Base-by-base conservation (phyloP, 2,329 filamentous ascomycete species). In the Cryphonectria parasitica region DNA sequence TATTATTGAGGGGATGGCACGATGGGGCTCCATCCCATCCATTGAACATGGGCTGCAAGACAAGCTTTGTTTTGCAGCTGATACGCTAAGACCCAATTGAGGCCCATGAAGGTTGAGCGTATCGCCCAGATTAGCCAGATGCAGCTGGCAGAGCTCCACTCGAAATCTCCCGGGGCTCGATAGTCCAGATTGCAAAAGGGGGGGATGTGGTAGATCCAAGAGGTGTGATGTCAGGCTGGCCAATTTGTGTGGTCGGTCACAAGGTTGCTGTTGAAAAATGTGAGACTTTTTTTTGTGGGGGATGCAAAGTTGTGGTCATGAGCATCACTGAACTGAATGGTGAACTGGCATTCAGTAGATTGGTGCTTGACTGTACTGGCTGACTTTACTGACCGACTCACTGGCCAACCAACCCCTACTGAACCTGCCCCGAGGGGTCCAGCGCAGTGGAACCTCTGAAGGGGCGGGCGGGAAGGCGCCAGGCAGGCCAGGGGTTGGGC, bases 51-150 rank as follows among this genome's bases (percentile, higher is more conserved):
- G 25, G 25, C 54, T 31, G 28, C 28, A 31, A 31, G 54, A 31
- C 54, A 31, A 31, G 54, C 54, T 5, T 49, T 49, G n/a, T n/a
- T 49, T 8, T 64, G 63, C 63, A 41, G 63, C 63, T 64, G 63
- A 64, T 31, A 31, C 65, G 65, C 65, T 61, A 67, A 25, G 54
- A 34, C n/a, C 39, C 28, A 49, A 61, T 36, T 28, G 54, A 61
- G 65, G n/a, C 39, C 39, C 61, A 17, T 39, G n/a, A 10, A 31
- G 43, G 52, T n/a, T 41, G 54, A 39, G 54, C 56, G 62, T 58
- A 34, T 66, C 66, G 69, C 39, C 66, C 43, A 54, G 45, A 45
- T 64, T 71, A 69, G 60, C 69, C 66, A 58, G 62, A 71, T 69
- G 56, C 56, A 69, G 66, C 15, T 67, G 65, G 65, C 54, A 49